These are phyloP conservation scores for Scutellaria minor DNA, from an alignment of 257 asterid species.

Conservation along the genomic window DNA sequence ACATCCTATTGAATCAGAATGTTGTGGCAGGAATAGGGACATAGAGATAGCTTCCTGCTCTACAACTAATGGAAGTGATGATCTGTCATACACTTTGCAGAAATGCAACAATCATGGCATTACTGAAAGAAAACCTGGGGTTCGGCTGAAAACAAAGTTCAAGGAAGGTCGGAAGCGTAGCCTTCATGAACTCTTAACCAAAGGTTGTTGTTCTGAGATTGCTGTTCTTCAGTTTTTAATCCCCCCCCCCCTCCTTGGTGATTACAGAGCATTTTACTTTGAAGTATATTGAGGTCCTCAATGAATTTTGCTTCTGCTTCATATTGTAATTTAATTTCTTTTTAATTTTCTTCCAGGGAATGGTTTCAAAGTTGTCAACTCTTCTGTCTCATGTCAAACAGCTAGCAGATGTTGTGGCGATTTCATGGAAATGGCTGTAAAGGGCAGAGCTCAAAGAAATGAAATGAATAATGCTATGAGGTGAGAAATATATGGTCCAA, in stretches of 20 bases:
- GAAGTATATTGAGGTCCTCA: conserved; percentile 16
- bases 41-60: conserved; percentile 34
- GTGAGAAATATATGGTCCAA: conserved; percentile 33
- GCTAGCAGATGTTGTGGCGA: conserved; percentile 28
- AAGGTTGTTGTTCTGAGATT: conserved; percentile 46
- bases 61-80: conserved; percentile 38
- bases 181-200: conserved; percentile 47
- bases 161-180: conserved; percentile 57
- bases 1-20: conserved; percentile 38
- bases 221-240: conserved; percentile 15
- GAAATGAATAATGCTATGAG: conserved; percentile 31
- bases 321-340: neutral
- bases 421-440: conserved; percentile 19
- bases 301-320: conserved; percentile 15
- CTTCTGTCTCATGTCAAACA: conserved; percentile 34
- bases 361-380: conserved; percentile 35
- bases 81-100: conserved; percentile 32
- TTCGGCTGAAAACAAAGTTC: conserved; percentile 40
- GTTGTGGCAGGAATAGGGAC: conserved; percentile 36
- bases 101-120: conserved; percentile 38
- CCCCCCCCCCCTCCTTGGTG: neutral
- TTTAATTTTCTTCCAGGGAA: conserved; percentile 39
- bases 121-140: conserved; percentile 31
- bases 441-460: conserved; percentile 30
- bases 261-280: neutral